These are phyloP conservation scores for Phytophthora meadii DNA, from an alignment of 352 stramenopile genomes.

Conservation along the genomic window DNA sequence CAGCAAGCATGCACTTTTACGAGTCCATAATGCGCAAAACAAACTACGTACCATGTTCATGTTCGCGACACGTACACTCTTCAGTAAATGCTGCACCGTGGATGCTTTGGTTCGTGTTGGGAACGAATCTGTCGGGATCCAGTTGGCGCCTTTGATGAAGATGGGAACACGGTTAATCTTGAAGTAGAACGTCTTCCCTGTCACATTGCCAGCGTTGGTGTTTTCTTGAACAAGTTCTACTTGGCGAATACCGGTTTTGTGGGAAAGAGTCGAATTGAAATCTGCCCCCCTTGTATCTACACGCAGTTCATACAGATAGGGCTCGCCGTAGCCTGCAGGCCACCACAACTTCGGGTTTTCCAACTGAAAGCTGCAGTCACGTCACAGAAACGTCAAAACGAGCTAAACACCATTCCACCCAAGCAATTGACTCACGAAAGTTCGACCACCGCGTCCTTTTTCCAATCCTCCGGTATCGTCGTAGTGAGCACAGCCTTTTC, in stretches of 20 bases:
- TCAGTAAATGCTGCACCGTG: constrained; percentile 56
- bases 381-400: constrained; percentile 11
- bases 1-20: no score
- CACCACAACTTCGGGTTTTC: constrained; percentile 74
- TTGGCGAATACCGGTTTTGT: constrained; percentile 63
- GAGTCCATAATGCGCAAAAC: no score
- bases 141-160: constrained; percentile 84
- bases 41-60: constrained; percentile 81
- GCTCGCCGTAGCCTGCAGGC: constrained; percentile 64
- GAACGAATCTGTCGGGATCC: constrained; percentile 82
- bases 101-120: constrained; percentile 54
- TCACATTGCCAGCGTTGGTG: constrained; percentile 48
- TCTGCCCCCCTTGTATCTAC: constrained; percentile 42
- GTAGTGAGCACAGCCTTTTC: constrained; percentile 22
- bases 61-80: constrained; percentile 64
- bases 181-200: constrained; percentile 79
- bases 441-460: constrained; percentile 29
- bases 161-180: constrained; percentile 69
- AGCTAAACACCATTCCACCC: neutral
- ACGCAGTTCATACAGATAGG: constrained; percentile 68
- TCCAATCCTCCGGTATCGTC: constrained; percentile 29
- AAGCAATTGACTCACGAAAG: constrained; percentile 37
- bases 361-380: constrained; percentile 43
- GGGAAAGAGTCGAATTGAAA: constrained; percentile 43
- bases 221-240: constrained; percentile 69